Base-by-base conservation (phyloP, 169 alveolate genomes). In the Plasmodium berghei region DNA sequence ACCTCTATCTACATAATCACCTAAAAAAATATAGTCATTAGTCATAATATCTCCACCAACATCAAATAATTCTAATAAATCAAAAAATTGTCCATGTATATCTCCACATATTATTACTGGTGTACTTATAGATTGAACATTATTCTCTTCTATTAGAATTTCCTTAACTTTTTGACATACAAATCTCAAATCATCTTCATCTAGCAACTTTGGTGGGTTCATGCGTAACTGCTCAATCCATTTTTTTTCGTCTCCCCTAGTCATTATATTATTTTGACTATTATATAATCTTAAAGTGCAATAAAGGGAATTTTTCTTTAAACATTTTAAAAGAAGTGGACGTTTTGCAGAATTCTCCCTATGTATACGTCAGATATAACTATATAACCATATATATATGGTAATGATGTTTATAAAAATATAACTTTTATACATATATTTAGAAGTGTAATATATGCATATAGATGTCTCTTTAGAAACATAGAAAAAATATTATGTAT, bases 1-100 rank as follows among this genome's bases (percentile, higher is more conserved):
- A 72, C 99, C 99, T 86, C 99, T 93, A 94, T 99, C 99, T 9
- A 99, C 99, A 87, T 97, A 99, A 93, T 99, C 99, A 49, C 99
- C 99, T 92, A 99, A 91, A 94, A 99, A 99, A 73, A 98, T 88
- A 88, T 98, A 98, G 91, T 98, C 98, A 40, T 99, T 96, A 73
- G 97, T 95, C 87, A 94, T 97, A 66, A 91, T 94, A 61, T 94
- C 92, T 24, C 93, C 77, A 14, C 88, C 99, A 2, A 97, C 96
- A 89, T 96, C 97, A 89, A 98, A 93, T 93, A 97, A 90, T 95
- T 97, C 97, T 94, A 96, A 95, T 86, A 98, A 95, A 92, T 98
- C 99, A 87, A 96, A 96, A 92, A 97, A 98, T 90, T 98, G 97
- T 20, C 99, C 99, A 89, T 98, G 99, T 54, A 98, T 97, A 92